Base-by-base conservation (phyloP, 176 grass and related monocot species). In the Poa annua region DNA sequence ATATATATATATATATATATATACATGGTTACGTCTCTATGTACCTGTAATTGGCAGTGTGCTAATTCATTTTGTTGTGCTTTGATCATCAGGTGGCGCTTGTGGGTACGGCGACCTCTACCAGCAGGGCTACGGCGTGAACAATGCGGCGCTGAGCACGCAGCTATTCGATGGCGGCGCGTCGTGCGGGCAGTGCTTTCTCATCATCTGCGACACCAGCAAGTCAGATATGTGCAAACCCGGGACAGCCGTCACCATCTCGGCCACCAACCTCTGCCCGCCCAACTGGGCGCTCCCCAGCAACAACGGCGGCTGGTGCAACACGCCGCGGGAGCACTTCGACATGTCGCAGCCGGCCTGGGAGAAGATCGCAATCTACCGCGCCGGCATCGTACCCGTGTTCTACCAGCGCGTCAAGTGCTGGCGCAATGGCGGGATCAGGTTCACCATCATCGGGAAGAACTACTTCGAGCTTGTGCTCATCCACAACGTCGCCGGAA, bases 381-480 rank as follows among this genome's bases (percentile, higher is more conserved):
- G 81, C 75, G 91, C 85, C 85, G 94, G 91, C 85, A 93, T 93
- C 83, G 84, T 97, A n/a, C 89, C 91, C 1, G 82, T 97, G 29
- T 38, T 86, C 50, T 88, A 71, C 86, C 80, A 88, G 80, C 79
- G 94, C 16, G 89, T 94, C 25, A 11, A 74, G 1, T 97, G 94
- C 66, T 48, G 45, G 66, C n/a, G 22, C 85, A 38, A 90, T 60
- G 94, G 94, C 78, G 94, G 94, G 15, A 88, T 97, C 80, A 83
- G 92, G 45, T 97, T 94, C 92, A 90, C 92, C 84, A 63, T 97
- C 44, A 71, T 60, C 32, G 92, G 94, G 1, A 86, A 87, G 76
- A 94, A 90, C 76, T 83, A 97, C 94, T 94, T 94, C 83, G 88
- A 92, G 89, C 78, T 97, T 50, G 89, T 97, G 69, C 91, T 97